Evolutionary conservation across 225 moss, liverwort and hornwort genomes (phyloP), one percentile per base, ranked within the genome.

Genomic region (Anthoceros angustus): DNA sequence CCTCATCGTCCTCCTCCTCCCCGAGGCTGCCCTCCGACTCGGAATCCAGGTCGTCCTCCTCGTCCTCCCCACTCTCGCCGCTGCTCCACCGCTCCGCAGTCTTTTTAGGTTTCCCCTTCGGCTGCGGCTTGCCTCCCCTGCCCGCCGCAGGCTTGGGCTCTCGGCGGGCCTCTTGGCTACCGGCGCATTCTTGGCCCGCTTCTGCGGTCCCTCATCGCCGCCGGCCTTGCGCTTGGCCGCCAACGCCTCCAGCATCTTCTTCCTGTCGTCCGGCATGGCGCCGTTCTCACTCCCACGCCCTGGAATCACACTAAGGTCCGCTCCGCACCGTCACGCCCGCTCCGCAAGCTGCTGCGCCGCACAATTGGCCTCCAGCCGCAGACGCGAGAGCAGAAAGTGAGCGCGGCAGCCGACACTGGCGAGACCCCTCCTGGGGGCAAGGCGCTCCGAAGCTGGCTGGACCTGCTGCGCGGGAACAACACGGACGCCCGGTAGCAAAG

Each of bases 161-260:
- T 77, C 80, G 5, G 67, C 67, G 69, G 76, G 73, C 23, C 41
- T 4, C n/a, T 18, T 64, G 14, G 16, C 16, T 21, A 43, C 66
- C 40, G 66, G 40, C 23, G 42, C 66, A 20, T 41, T 25, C 43
- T 66, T 82, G 18, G 82, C 74, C 68, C 66, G 79, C 77, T 80
- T 85, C 68, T 79, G 38, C 0, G 75, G 77, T 18, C 74, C 81
- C 10, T 41, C 69, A 38, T 85, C 82, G 69, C 72, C 75, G 5
- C 79, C 84, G 20, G 85, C 85, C 69, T 85, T 80, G 40, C 85
- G 75, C 70, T 85, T 85, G 62, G 82, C 85, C n/a, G 77, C 85
- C 20, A 85, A 9, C 55, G 85, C 85, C 77, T 80, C 79, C 74
- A 85, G 76, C 85, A 82, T 75, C 74, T 80, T 85, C 72, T 77